Evolutionary conservation across 139 green algal genomes (phyloP).

Genomic region (Deuterostichococcus epilithicus): DNA sequence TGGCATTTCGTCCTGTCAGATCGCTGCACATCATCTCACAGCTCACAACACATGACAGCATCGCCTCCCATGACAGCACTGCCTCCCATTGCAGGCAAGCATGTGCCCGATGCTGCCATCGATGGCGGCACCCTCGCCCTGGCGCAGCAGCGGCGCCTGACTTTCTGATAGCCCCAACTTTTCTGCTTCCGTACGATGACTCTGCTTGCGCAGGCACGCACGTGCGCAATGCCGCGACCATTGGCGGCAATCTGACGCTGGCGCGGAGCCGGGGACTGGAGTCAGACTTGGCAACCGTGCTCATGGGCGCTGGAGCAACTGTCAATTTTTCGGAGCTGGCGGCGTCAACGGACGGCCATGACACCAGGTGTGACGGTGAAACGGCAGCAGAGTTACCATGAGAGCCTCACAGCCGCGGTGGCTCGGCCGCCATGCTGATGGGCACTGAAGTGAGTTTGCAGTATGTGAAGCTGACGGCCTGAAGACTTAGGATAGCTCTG

Average conservation of each 20-base stretch:
- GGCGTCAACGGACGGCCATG: neutral
- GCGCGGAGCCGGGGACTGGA: conserved; percentile 27
- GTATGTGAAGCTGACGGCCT: no score
- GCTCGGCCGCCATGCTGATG: no score
- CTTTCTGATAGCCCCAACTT: neutral
- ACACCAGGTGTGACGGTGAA: neutral
- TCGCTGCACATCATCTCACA: no score
- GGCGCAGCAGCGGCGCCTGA: neutral
- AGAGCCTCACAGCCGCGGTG: no score
- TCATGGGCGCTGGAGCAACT: conserved; percentile 43
- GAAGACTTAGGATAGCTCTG: no score
- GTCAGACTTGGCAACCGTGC: conserved; percentile 48
- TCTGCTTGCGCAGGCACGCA: conserved; percentile 58
- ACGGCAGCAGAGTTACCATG: no score
- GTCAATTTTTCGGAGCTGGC: neutral
- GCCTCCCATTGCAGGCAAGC: no score
- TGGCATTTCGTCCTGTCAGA: no score
- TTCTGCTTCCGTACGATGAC: conserved; percentile 20
- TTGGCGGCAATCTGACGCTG: conserved; percentile 69
- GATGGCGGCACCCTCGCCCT: neutral
- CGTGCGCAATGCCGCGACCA: conserved; percentile 58
- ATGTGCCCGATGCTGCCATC: neutral
- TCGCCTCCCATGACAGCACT: no score
- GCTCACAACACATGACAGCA: no score
- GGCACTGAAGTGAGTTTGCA: no score